Base-by-base conservation (phyloP, 768 basidiomycete genomes). In the Hericium coralloides region DNA sequence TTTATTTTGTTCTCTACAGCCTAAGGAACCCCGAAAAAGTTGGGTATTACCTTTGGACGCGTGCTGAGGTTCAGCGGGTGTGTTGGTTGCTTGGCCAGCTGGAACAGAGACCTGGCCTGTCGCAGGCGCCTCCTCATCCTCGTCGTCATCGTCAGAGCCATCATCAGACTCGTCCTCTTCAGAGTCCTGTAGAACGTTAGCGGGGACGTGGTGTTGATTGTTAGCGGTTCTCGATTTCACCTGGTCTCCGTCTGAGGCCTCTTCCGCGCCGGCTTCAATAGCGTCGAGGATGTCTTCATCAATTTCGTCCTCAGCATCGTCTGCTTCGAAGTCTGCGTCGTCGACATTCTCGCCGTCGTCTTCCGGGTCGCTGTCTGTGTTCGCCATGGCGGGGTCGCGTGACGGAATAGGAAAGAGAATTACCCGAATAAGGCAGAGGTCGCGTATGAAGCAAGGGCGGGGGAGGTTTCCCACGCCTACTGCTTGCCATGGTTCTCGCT, bases 401-500 rank as follows among this genome's bases (percentile, higher is more conserved):
- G 55, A 8, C 8, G 26, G n/a, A 53, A 55, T 15, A 49, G 22
- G 47, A 25, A 52, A 36, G 52, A 54, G 50, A 53, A 45, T 36
- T 37, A 49, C 45, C 59, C 54, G 31, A 31, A 31, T 31, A 31
- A 31, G 31, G 31, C 57, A 26, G 31, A 31, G 54, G 41, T 26
- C 26, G 39, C 36, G 26, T 17, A 23, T 2, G 55, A 22, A 12
- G 55, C 48, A 17, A 31, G 7, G 17, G 25, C 31, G n/a, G 31
- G 23, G 23, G 31, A 31, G 10, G 31, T 31, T 49, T 55, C 37
- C 25, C 55, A 57, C 39, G 20, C 31, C 31, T 31, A 31, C 31
- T 31, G 10, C 31, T 31, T 63, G 68, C 62, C 65, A 97, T 98
- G 97, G 97, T 99, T 68, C 79, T 99, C 66, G 89, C 91, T 63